phyloP scores from a whole-genome alignment of 2,329 filamentous ascomycete species.

The Ophiocordyceps polyrhachis-furcata region DNA sequence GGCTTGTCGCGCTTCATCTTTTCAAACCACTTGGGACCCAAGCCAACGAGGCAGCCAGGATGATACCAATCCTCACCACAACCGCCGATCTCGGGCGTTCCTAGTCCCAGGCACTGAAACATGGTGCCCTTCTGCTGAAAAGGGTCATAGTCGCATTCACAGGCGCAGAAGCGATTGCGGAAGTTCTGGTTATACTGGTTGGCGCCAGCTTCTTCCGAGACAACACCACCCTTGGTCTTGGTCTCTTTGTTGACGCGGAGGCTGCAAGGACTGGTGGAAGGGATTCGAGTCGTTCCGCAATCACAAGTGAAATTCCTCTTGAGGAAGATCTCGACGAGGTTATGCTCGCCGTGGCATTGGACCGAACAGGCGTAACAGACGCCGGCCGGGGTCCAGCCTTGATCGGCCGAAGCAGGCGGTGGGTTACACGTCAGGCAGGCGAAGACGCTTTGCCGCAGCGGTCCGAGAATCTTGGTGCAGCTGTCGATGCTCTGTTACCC shows the following conservation, averaged over 20 bases:
- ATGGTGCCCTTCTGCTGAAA: conserved; percentile 87
- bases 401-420: conserved; percentile 41
- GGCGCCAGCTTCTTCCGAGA: conserved; percentile 51
- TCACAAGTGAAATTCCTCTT: conserved; percentile 95
- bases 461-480: conserved; percentile 78
- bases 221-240: conserved; percentile 57
- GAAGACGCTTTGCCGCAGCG: conserved; percentile 75
- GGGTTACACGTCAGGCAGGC: conserved; percentile 91
- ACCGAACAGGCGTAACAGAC: conserved; percentile 96
- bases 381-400: conserved; percentile 42
- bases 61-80: conserved; percentile 99
- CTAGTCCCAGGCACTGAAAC: conserved; percentile 89
- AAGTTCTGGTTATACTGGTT: conserved; percentile 97
- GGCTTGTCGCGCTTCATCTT: conserved; percentile 18
- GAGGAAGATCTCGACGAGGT: conserved; percentile 83
- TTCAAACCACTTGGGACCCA: conserved; percentile 56
- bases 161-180: conserved; percentile 79
- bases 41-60: conserved; percentile 72
- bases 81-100: conserved; percentile 60
- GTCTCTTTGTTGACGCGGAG: conserved; percentile 56
- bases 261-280: conserved; percentile 50
- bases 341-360: conserved; percentile 89
- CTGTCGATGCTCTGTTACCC: conserved; percentile 65
- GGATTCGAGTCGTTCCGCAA: conserved; percentile 73
- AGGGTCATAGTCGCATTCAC: conserved; percentile 71